Evolutionary conservation across 2,329 filamentous ascomycete species (phyloP), one percentile per base, ranked within the genome.

Genomic region (Endothia cerciana): DNA sequence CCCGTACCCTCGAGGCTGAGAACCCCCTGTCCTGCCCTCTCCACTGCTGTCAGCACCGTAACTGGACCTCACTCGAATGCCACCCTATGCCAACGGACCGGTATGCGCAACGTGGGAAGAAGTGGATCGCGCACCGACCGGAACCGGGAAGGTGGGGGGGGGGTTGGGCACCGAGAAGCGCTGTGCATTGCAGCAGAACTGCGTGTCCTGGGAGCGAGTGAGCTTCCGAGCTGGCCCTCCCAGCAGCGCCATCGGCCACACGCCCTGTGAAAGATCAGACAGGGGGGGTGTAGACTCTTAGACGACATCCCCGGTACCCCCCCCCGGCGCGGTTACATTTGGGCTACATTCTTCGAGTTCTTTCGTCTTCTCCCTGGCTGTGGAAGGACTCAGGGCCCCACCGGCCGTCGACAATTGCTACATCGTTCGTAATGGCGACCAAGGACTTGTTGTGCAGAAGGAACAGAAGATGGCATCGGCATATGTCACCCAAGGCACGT

Each of bases 181-280:
- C 51, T 49, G 61, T 67, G 62, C 65, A 59, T 64, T 64, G 60
- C 65, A 62, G 57, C 62, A 64, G 64, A 64, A 67, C 64, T 67
- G 58, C 62, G 58, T 25, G 22, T 41, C 58, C 55, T 55, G 61
- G 55, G 57, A 45, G 40, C 61, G 61, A 49, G 62, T 64, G 57
- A 63, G 15, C 43, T 56, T 33, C 6, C 15, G 49, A 43, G 38
- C 11, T 17, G 25, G 36, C 38, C 61, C 51, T 22, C 38, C 25
- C 38, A 17, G 22, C 28, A 36, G 55, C 15, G 61, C 45, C 61
- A 13, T 49, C 58, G 58, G 51, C 4, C 36, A n/a, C 25, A 28
- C 36, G 33, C 36, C 17, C 17, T 15, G 4, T 6, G 36, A 63
- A 41, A 59, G 55, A 56, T 56, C 55, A 40, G 55, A 60, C 38